phyloP scores from a whole-genome alignment of 176 grass and related monocot species.

The Zoysia japonica region DNA sequence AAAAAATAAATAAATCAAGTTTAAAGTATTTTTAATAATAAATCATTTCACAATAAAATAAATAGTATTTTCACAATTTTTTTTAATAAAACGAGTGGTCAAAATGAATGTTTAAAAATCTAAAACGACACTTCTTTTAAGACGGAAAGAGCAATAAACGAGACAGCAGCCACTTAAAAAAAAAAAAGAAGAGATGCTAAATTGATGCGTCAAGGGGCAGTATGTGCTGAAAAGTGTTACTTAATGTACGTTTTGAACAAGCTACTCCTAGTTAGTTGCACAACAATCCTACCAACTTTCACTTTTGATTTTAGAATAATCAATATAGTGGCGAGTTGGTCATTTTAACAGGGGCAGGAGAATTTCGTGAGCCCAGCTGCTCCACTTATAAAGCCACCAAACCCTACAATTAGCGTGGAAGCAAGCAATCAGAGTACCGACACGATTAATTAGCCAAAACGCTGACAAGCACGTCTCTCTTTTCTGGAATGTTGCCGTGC shows the following conservation, averaged over 20 bases:
- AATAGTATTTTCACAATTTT: no score
- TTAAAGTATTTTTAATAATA: no score
- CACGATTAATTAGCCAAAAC: background rate
- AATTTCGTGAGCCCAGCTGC: no score
- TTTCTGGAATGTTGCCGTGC: background rate
- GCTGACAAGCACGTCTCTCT: background rate
- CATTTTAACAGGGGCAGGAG: background rate
- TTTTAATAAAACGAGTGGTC: no score
- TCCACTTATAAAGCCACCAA: background rate
- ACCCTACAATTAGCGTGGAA: background rate
- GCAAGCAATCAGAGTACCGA: background rate
- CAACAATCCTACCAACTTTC: background rate
- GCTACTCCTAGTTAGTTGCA: background rate
- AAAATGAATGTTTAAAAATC: no score
- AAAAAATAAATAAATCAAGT: no score
- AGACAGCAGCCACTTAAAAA: background rate
- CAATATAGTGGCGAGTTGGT: background rate
- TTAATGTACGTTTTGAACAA: background rate
- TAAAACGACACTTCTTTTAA: no score
- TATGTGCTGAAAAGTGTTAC: no score
- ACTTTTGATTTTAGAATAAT: background rate
- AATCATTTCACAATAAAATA: no score
- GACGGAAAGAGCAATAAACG: no score
- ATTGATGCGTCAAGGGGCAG: constrained; percentile 18
- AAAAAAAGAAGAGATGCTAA: no score